phyloP scores from a whole-genome alignment of 495 filamentous ascomycete genomes.

The Astrocystis sublimbata region DNA sequence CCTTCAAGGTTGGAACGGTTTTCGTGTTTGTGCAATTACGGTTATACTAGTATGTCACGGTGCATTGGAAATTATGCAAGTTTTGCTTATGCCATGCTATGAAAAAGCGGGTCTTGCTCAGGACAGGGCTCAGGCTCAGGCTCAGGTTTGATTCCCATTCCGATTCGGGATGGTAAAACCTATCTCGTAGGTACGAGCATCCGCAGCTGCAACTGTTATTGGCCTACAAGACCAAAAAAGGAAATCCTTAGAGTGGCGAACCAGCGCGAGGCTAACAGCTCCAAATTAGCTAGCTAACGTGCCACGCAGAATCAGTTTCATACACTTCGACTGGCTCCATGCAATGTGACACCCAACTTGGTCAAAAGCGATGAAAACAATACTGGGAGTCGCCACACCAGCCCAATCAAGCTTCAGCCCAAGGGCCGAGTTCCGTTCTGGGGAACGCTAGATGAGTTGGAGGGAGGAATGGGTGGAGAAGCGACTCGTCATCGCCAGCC shows the following conservation, averaged over 20 bases:
- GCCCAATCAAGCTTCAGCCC: background rate
- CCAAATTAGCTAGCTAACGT: background rate
- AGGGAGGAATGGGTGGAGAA: conserved; percentile 1
- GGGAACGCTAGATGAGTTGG: conserved; percentile 1
- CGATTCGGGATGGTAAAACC: too few species aligned
- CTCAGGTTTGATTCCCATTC: too few species aligned
- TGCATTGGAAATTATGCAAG: too few species aligned
- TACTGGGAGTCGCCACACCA: background rate
- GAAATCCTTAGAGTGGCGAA: conserved; percentile 5
- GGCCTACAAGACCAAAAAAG: conserved; percentile 15
- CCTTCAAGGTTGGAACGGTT: too few species aligned
- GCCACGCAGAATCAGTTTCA: background rate
- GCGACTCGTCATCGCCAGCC: conserved; percentile 9
- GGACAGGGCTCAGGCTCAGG: too few species aligned
- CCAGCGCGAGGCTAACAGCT: background rate
- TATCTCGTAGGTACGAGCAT: background rate
- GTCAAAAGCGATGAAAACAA: background rate
- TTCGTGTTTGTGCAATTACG: too few species aligned
- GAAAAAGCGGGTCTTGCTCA: too few species aligned
- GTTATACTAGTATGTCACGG: too few species aligned
- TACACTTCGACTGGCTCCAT: background rate
- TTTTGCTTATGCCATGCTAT: too few species aligned
- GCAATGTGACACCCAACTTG: background rate
- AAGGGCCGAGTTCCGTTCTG: background rate
- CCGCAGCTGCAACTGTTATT: conserved; percentile 1